These are phyloP conservation scores for Colletotrichum camelliae DNA, from an alignment of 2,329 filamentous ascomycete species.

Conservation along the genomic window DNA sequence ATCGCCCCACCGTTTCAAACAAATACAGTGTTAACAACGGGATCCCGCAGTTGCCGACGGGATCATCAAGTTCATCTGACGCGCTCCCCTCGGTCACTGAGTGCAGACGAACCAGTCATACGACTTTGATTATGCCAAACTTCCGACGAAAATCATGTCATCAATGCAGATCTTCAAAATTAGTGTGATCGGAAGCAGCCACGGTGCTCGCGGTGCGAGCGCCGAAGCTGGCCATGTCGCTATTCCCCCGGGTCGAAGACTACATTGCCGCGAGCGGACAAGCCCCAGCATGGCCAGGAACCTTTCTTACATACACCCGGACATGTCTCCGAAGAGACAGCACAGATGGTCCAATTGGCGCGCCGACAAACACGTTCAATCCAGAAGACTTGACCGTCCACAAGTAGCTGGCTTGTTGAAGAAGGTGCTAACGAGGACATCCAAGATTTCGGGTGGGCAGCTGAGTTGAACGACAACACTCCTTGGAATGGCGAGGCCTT, in stretches of 20 bases:
- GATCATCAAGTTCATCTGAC: neutral
- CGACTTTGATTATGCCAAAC: neutral
- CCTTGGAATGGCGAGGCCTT: neutral
- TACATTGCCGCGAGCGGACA: fast-evolving
- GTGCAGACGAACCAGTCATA: neutral
- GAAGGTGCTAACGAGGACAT: neutral
- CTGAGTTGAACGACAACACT: neutral
- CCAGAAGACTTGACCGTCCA: neutral
- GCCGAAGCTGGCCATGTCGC: neutral
- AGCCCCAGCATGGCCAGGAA: neutral
- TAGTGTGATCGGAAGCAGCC: neutral
- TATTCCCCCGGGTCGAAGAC: neutral
- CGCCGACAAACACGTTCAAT: neutral
- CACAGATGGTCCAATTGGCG: neutral
- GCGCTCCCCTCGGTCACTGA: neutral
- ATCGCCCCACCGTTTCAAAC: neutral
- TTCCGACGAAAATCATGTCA: neutral
- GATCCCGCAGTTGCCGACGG: neutral
- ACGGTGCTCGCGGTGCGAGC: neutral
- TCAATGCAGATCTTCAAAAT: neutral
- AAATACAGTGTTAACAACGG: neutral
- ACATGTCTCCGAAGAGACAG: neutral
- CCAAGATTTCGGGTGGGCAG: neutral
- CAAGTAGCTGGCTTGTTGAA: neutral
- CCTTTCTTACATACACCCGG: neutral